Evolutionary conservation across 805 yeast species (phyloP), one percentile per base, ranked within the genome.

Genomic region (Cyberlindnera meyerae): DNA sequence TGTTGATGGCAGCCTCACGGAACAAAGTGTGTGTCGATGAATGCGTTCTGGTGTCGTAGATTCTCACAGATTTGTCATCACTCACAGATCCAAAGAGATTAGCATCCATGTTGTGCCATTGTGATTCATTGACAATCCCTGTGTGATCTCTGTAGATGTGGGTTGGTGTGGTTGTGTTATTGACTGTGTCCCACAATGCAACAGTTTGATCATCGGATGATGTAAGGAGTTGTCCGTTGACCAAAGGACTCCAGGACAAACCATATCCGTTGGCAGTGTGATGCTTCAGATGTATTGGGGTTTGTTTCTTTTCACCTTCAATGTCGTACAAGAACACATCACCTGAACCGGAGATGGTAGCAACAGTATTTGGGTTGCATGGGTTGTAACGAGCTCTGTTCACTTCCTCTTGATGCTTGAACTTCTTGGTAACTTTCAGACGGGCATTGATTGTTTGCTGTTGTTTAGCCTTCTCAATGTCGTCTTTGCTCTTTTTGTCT

Each of bases 201-300:
- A 81, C 66, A 0, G 77, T 68, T 28, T 66, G 61, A 56, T 84
- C 94, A 56, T 83, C 90, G 0, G 88, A 68, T 0, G 76, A 71
- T 3, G 85, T 75, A 24, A 78, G 58, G 15, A 84, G 56, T 17
- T 66, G 63, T 3, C 81, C 82, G 27, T 60, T 46, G 4, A 60
- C 55, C 13, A 55, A 51, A 0, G 71, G 63, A 50, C 71, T 81
- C 82, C 90, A 84, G 7, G 80, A 67, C 25, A 84, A 60, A 4
- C 93, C 93, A 54, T 79, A 84, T 1, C 93, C 93, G 46, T 83
- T 83, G 18, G 68, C 77, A 4, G 62, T 60, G 51, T 82, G 89
- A 27, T 75, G 79, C 8, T 62, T 52, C 33, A 77, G 45, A 4
- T 52, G 43, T 2, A 49, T 40, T 15, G 62, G 60, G 2, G 44